These are phyloP conservation scores for Xylaria scruposa DNA, from an alignment of 495 filamentous ascomycete species.

Conservation along the genomic window DNA sequence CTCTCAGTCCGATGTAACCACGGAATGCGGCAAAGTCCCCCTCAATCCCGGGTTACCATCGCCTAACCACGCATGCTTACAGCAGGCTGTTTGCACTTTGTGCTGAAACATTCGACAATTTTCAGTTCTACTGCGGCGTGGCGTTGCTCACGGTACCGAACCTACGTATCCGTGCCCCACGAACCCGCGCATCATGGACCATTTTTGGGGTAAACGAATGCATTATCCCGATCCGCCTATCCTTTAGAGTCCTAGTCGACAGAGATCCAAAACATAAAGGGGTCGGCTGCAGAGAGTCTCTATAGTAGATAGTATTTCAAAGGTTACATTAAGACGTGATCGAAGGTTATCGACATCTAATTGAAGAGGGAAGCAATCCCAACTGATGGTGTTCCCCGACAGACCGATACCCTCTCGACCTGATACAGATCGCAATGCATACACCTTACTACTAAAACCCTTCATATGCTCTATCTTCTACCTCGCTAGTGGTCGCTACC, in stretches of 20 bases:
- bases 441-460: not conserved
- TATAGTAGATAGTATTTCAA: not conserved
- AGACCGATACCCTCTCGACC: not conserved
- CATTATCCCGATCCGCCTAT: not conserved
- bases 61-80: not conserved
- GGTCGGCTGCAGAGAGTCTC: not conserved
- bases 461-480: not conserved
- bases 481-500: not conserved
- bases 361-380: slow-evolving; percentile 1
- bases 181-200: not conserved
- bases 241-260: not conserved
- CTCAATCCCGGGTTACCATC: not conserved
- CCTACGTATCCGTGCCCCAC: not conserved
- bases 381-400: not conserved
- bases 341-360: not conserved
- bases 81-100: not conserved
- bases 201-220: not conserved
- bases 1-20: not conserved
- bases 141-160: not conserved
- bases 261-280: not conserved
- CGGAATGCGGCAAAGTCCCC: not conserved
- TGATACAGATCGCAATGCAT: not conserved
- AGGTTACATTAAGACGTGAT: not conserved
- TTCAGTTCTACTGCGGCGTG: not conserved
- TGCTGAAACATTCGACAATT: too few species aligned